Percentiles rank a stretch among this genome's conserved stretches.
phyloP scores from a whole-genome alignment of 345 rosid genomes.

The Isatis tinctoria region DNA sequence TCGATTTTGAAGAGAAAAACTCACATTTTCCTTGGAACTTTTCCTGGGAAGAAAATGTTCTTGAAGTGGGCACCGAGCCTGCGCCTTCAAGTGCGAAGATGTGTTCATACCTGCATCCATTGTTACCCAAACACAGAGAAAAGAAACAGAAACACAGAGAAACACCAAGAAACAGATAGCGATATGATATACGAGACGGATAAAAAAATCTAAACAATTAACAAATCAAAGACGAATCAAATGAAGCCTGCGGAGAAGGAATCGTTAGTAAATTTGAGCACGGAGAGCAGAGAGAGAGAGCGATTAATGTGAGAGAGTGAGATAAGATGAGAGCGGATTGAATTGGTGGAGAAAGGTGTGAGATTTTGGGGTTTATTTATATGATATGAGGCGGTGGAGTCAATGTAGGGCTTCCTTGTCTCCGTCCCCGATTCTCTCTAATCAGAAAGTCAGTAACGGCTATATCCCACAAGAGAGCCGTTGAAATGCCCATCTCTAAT shows the following conservation, averaged over 20 bases:
- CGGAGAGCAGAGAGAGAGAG: not conserved
- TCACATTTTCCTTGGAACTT: conserved; percentile 44
- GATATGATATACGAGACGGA: not conserved
- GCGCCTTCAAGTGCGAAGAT: conserved; percentile 27
- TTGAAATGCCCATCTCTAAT: not conserved
- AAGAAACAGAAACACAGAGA: not conserved
- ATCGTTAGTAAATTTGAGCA: not conserved
- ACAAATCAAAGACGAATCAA: not conserved
- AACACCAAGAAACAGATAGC: not conserved
- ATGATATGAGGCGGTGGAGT: not conserved
- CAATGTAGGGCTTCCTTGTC: conserved; percentile 7
- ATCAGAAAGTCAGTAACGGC: conserved; percentile 16
- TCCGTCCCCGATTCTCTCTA: not conserved
- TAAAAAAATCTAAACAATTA: not conserved
- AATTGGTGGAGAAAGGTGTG: not conserved
- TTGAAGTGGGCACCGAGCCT: conserved; percentile 44
- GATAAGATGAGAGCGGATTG: not conserved
- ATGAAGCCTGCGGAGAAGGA: not conserved
- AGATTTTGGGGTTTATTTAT: not conserved
- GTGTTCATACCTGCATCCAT: conserved; percentile 34
- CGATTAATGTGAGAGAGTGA: not conserved
- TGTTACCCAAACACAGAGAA: conserved; percentile 5
- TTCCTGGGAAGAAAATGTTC: conserved; percentile 41
- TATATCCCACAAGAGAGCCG: conserved; percentile 15
- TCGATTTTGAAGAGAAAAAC: not conserved